A percentile compares a stretch with the other conserved stretches of the same genome.
Conservation (phyloP, 257 asterid genomes). For the Fraxinus pennsylvanica region DNA sequence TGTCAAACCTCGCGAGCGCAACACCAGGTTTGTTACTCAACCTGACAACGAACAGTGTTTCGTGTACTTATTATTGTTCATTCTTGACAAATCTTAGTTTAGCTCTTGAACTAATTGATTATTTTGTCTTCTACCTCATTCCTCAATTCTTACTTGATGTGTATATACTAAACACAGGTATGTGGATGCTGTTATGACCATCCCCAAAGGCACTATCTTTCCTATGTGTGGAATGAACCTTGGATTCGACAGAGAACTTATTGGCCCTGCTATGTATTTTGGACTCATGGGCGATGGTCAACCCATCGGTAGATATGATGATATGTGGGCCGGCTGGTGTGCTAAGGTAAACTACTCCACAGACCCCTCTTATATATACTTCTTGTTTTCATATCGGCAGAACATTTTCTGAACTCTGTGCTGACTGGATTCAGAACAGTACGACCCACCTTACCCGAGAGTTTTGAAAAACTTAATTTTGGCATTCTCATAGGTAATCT, state of each 20-base stretch:
- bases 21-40: constrained; percentile 40
- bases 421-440: neutral
- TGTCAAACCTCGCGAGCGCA: constrained; percentile 54
- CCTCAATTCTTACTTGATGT: neutral
- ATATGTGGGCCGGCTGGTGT: constrained; percentile 70
- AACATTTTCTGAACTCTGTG: too few species aligned
- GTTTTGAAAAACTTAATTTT: neutral
- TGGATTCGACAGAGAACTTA: constrained; percentile 48
- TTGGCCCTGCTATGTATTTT: constrained; percentile 57
- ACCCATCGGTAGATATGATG: constrained; percentile 55
- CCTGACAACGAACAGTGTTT: too few species aligned
- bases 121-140: neutral
- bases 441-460: neutral
- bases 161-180: constrained; percentile 28
- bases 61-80: neutral
- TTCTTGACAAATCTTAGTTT: neutral
- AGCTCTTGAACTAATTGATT: too few species aligned
- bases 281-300: constrained; percentile 65
- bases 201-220: constrained; percentile 51
- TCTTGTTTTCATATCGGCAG: neutral
- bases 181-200: constrained; percentile 56
- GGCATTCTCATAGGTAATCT: constrained; percentile 46
- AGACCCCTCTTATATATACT: neutral
- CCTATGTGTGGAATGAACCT: constrained; percentile 66
- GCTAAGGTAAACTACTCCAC: constrained; percentile 35